These are phyloP conservation scores for Fusarium cyanostomum DNA, from an alignment of 2,329 filamentous ascomycete genomes.

Conservation along the genomic window DNA sequence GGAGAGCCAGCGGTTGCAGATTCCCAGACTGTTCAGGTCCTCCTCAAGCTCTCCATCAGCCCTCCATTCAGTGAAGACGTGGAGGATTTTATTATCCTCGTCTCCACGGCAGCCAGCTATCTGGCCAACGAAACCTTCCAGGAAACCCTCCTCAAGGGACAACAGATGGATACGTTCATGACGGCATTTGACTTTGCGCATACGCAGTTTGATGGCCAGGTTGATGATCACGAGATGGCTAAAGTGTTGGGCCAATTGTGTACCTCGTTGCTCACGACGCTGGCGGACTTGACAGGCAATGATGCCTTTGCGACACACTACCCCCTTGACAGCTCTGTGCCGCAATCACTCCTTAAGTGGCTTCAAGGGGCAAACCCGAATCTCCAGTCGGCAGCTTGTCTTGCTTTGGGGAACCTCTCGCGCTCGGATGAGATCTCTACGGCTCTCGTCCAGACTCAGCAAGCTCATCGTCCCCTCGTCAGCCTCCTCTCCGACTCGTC, in stretches of 20 bases:
- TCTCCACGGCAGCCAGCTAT: conserved; percentile 64
- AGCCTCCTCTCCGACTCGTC: conserved; percentile 54
- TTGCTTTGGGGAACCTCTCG: conserved; percentile 69
- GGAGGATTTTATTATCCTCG: conserved; percentile 64
- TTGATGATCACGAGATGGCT: conserved; percentile 57
- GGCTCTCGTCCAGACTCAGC: conserved; percentile 57
- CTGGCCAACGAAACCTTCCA: conserved; percentile 64
- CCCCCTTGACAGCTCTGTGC: conserved; percentile 54
- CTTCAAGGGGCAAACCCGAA: conserved; percentile 51
- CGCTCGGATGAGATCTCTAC: conserved; percentile 65
- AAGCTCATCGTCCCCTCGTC: conserved; percentile 57
- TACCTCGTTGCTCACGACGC: conserved; percentile 58
- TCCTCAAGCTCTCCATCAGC: conserved; percentile 60
- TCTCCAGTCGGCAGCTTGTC: conserved; percentile 66
- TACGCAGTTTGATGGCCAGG: conserved; percentile 51
- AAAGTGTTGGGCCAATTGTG: conserved; percentile 59
- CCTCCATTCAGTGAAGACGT: conserved; percentile 55
- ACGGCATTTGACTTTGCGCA: conserved; percentile 59
- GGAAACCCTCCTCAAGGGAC: conserved; percentile 53
- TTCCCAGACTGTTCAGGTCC: conserved; percentile 56
- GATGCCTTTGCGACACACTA: conserved; percentile 56
- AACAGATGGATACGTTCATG: conserved; percentile 56
- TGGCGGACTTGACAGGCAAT: conserved; percentile 63
- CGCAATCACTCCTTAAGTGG: conserved; percentile 58
- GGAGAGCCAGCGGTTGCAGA: conserved; percentile 57